Evolutionary conservation across 305 asterid species (phyloP).

Genomic region (Ilex paraguariensis): DNA sequence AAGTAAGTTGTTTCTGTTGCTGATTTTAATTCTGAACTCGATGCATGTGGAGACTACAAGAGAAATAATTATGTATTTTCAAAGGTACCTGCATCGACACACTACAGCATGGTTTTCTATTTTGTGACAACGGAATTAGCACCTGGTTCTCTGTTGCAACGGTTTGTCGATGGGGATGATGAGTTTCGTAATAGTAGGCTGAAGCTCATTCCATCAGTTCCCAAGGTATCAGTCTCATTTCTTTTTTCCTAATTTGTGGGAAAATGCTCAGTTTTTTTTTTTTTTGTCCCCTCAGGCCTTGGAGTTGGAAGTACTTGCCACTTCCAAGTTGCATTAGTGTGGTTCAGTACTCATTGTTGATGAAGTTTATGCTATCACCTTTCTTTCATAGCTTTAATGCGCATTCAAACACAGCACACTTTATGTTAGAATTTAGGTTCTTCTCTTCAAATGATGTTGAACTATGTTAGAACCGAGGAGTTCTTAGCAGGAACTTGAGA

Average conservation of each 20-base stretch:
- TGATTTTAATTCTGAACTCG: conserved; percentile 10
- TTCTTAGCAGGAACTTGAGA: no score
- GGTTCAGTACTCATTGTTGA: not conserved
- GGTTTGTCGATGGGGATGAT: conserved; percentile 94
- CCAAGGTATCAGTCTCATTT: conserved; percentile 54
- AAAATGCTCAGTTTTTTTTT: not conserved
- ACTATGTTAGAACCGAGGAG: no score
- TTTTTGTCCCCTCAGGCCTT: not conserved
- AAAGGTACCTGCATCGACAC: conserved; percentile 94
- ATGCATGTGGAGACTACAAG: conserved; percentile 10
- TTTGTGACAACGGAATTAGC: conserved; percentile 59
- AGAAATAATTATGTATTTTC: conserved; percentile 21
- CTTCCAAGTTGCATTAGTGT: not conserved
- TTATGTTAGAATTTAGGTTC: no score
- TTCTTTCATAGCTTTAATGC: not conserved
- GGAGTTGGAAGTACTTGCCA: not conserved
- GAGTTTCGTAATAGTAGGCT: conserved; percentile 92
- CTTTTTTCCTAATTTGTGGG: conserved; percentile 8
- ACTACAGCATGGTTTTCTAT: conserved; percentile 96
- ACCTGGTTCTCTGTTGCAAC: conserved; percentile 81
- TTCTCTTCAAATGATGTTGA: no score
- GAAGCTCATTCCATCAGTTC: conserved; percentile 98
- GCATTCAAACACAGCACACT: not conserved
- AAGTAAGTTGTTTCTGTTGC: conserved; percentile 49
- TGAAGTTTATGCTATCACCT: not conserved